A percentile compares a stretch with the other conserved stretches of the same genome.
These are phyloP conservation scores for Porphyrellus cyaneotinctus DNA, from an alignment of 768 basidiomycete genomes.

Conservation along the genomic window DNA sequence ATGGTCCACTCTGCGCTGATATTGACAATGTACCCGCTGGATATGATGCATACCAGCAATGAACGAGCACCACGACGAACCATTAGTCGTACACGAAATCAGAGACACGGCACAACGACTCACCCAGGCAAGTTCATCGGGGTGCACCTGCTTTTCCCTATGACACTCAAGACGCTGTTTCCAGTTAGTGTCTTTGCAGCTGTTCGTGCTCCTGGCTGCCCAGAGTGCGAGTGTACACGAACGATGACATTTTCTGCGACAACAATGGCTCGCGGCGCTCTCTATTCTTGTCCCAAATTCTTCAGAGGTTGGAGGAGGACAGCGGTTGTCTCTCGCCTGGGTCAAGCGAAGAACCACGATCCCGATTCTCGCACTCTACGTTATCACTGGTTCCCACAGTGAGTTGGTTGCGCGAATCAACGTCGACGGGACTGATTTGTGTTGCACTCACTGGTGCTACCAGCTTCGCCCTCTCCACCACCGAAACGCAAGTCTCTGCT, in stretches of 20 bases:
- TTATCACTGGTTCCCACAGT: conserved; percentile 15
- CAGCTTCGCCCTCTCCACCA: neutral
- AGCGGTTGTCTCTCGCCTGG: neutral
- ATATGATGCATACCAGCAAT: neutral
- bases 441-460: neutral
- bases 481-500: conserved; percentile 15
- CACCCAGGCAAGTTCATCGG: conserved; percentile 7
- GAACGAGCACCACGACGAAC: too few relatives aligned
- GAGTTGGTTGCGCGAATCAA: neutral
- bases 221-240: conserved; percentile 20
- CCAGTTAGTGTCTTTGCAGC: neutral
- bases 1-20: neutral
- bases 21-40: conserved; percentile 14
- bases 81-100: neutral
- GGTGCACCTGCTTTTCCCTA: neutral
- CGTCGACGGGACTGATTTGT: neutral
- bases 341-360: conserved; percentile 18
- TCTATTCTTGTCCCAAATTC: conserved; percentile 5
- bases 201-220: conserved; percentile 12
- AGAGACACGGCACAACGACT: neutral
- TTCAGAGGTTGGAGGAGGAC: neutral
- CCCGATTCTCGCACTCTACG: conserved; percentile 20
- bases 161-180: neutral
- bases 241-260: conserved; percentile 14
- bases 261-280: conserved; percentile 1